A percentile compares a stretch with the other conserved stretches of the same genome.
These are phyloP conservation scores for Volvariella volvacea DNA, from an alignment of 1,284 basidiomycete genomes.

Conservation along the genomic window DNA sequence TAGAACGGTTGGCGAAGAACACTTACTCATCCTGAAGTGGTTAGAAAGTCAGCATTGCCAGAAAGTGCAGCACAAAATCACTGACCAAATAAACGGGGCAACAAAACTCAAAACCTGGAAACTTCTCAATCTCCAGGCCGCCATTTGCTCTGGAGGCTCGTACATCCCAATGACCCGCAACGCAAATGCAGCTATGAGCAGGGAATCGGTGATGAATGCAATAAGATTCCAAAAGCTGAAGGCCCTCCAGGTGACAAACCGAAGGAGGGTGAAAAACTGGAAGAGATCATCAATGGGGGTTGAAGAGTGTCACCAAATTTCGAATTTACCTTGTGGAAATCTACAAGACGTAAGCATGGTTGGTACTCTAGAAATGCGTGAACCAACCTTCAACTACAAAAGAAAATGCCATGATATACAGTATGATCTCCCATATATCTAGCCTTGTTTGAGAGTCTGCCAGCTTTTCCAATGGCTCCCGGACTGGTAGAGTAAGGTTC, in stretches of 20 bases:
- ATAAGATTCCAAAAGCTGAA: conserved; percentile 81
- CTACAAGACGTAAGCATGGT: conserved; percentile 24
- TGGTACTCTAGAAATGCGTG: neutral
- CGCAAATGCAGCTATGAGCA: conserved; percentile 69
- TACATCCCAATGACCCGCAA: conserved; percentile 65
- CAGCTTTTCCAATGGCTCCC: conserved; percentile 62
- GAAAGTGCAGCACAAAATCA: conserved; percentile 8
- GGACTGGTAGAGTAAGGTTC: conserved; percentile 37
- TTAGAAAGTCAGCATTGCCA: conserved; percentile 4
- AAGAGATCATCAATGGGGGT: neutral
- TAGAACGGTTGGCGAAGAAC: neutral
- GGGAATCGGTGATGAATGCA: conserved; percentile 62
- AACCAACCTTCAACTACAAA: conserved; percentile 70
- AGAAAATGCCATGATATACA: conserved; percentile 73
- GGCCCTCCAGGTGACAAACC: conserved; percentile 62
- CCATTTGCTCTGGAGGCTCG: conserved; percentile 32
- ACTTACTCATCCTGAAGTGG: conserved; percentile 69
- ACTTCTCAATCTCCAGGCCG: conserved; percentile 52
- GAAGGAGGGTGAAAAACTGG: conserved; percentile 60
- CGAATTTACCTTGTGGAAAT: conserved; percentile 54
- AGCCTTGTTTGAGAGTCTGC: conserved; percentile 43
- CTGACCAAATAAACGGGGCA: conserved; percentile 80
- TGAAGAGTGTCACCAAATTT: neutral
- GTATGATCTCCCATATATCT: conserved; percentile 71
- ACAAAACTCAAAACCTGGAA: conserved; percentile 87